Evolutionary conservation across 176 grass and related monocot species (phyloP), one percentile per base, ranked within the genome.

Genomic region (Oryza rufipogon): DNA sequence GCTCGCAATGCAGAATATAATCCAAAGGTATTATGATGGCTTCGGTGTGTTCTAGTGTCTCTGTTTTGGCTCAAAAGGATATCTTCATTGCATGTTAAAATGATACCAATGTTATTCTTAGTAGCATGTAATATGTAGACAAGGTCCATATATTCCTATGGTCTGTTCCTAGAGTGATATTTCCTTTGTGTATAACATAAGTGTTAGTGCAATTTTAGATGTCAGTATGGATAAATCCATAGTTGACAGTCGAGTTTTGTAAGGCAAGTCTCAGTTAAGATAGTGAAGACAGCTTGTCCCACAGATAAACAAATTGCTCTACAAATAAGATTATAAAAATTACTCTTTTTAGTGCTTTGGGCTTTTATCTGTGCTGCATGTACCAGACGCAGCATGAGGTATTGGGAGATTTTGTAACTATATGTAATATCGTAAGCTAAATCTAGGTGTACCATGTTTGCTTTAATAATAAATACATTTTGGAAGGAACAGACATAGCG

Each of bases 1-100:
- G 93, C 96, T 9, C 89, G 96, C 16, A 98, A 98, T 87, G 96
- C 96, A 2, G 96, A 98, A 61, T 98, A 98, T 74, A 98, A 98
- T 49, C 96, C 96, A 1, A 98, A 98, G 96, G 96, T 98, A 89
- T 54, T 75, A 16, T 51, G 20, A 14, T 71, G 6, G 74, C 19
- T 56, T 60, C 39, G 8, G 42, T 38, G 39, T 66, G n/a, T 71
- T 86, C 16, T 22, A 45, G 9, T 42, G 2, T 34, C 8, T 20
- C 13, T 75, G 60, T 52, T 84, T 72, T 64, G 28, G 25, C 42
- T 20, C 58, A 7, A 3, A 54, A 42, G 11, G 20, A 28, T 28
- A 25, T 49, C 34, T 60, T 26, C 0, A 15, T 51, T 75, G 48
- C 25, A 34, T 26, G 17, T 17, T 19, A 9, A 6, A 7, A 3